Evolutionary conservation across 1,139 yeast species (phyloP).

Genomic region (Nematodospora anomalae): DNA sequence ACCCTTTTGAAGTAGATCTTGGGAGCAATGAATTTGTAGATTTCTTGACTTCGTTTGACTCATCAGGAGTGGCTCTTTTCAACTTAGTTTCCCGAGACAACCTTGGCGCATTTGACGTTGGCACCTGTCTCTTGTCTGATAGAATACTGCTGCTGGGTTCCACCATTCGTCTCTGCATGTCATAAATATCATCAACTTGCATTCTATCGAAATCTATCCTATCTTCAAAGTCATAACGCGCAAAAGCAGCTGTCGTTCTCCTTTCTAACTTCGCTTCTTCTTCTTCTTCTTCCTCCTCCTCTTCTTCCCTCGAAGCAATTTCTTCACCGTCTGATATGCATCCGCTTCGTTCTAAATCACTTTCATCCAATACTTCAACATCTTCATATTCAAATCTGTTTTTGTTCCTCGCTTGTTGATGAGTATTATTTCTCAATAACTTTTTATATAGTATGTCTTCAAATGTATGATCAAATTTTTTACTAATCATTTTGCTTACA

Average conservation of each 20-base stretch:
- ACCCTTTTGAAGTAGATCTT: not conserved
- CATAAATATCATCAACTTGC: not conserved
- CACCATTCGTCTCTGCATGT: not conserved
- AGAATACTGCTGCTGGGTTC: not conserved
- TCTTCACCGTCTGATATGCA: conserved; percentile 19
- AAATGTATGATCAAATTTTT: conserved; percentile 20
- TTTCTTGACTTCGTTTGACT: not conserved
- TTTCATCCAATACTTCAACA: conserved; percentile 20
- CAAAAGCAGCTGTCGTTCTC: conserved; percentile 2
- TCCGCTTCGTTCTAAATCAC: conserved; percentile 18
- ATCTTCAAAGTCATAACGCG: conserved; percentile 1
- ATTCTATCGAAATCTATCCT: not conserved
- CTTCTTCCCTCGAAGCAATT: conserved; percentile 19
- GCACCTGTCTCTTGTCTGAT: not conserved
- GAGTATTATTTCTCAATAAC: conserved; percentile 12
- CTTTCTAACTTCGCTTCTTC: conserved; percentile 11
- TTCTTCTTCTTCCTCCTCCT: conserved; percentile 7
- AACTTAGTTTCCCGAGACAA: not conserved
- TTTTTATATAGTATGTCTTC: conserved; percentile 22
- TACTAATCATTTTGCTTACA: conserved; percentile 6
- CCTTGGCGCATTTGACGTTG: not conserved
- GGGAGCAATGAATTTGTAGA: not conserved
- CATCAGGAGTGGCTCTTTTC: not conserved
- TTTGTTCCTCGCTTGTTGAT: not conserved
- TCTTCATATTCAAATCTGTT: conserved; percentile 11